These are phyloP conservation scores for Lentithecium fluviatile DNA, from an alignment of 495 filamentous ascomycete species.

Conservation along the genomic window DNA sequence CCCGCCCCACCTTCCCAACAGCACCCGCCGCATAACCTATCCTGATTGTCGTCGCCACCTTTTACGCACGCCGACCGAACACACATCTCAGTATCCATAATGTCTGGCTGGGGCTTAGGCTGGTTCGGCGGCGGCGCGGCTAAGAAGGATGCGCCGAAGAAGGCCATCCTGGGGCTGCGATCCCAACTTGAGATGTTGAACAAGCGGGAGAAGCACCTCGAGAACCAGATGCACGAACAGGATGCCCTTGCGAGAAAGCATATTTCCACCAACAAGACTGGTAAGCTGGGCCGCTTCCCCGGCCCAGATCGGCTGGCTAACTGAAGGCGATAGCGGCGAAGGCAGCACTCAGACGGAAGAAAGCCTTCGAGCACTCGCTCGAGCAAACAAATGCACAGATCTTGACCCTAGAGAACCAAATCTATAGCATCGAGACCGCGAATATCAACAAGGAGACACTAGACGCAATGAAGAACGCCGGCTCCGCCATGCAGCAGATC, in stretches of 20 bases:
- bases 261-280: constrained; percentile 83
- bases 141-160: constrained; percentile 93
- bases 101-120: constrained; percentile 44
- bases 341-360: constrained; percentile 90
- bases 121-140: constrained; percentile 52
- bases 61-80: not conserved
- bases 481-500: constrained; percentile 85
- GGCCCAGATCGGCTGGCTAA: not conserved
- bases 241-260: constrained; percentile 89
- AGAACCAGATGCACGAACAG: constrained; percentile 89
- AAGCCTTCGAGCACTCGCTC: constrained; percentile 84
- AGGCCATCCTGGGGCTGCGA: constrained; percentile 87
- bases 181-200: constrained; percentile 94
- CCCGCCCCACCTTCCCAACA: not conserved
- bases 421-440: constrained; percentile 93
- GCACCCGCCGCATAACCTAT: not conserved
- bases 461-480: constrained; percentile 86
- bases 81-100: constrained; percentile 8
- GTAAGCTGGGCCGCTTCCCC: constrained; percentile 51
- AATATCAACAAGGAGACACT: constrained; percentile 99
- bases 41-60: too few relatives aligned
- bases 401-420: constrained; percentile 88
- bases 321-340: constrained; percentile 66
- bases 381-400: constrained; percentile 88
- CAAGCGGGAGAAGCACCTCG: constrained; percentile 90